Evolutionary conservation across 2,329 filamentous ascomycete genomes (phyloP).

Genomic region (Lachnellula hyalina): DNA sequence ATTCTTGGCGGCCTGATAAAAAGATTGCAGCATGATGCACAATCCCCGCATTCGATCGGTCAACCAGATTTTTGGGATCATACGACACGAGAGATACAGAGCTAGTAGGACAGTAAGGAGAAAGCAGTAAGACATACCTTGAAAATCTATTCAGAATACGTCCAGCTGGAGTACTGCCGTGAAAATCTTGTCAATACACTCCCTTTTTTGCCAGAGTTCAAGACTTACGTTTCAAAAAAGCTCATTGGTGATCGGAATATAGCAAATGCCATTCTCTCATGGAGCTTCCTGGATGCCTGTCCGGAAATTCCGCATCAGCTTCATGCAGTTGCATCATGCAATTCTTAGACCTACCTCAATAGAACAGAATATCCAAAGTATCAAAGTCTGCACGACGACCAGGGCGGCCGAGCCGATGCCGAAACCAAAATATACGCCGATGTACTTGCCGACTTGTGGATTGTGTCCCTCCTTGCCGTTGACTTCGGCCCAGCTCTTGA

Average conservation of each 20-base stretch:
- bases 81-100: neutral
- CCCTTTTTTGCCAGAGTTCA: neutral
- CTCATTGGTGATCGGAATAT: constrained; percentile 98
- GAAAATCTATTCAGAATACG: constrained; percentile 96
- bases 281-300: constrained; percentile 86
- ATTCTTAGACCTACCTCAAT: constrained; percentile 64
- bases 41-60: constrained; percentile 8
- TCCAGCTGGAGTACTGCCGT: constrained; percentile 69
- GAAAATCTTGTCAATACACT: constrained; percentile 5
- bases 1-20: neutral
- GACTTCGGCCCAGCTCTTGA: constrained; percentile 84
- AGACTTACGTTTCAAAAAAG: constrained; percentile 76
- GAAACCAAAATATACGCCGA: constrained; percentile 93
- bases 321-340: constrained; percentile 17
- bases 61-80: constrained; percentile 1
- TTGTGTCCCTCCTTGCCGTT: constrained; percentile 68
- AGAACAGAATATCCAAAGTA: constrained; percentile 99
- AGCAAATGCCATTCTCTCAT: constrained; percentile 94
- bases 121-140: constrained; percentile 51
- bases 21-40: neutral
- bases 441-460: constrained; percentile 76
- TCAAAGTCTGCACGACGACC: constrained; percentile 86
- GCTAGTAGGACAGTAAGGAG: neutral
- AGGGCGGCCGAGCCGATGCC: constrained; percentile 80
- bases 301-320: constrained; percentile 15